Conservation (phyloP, 1,139 yeast species). For the Candida tropicalis region DNA sequence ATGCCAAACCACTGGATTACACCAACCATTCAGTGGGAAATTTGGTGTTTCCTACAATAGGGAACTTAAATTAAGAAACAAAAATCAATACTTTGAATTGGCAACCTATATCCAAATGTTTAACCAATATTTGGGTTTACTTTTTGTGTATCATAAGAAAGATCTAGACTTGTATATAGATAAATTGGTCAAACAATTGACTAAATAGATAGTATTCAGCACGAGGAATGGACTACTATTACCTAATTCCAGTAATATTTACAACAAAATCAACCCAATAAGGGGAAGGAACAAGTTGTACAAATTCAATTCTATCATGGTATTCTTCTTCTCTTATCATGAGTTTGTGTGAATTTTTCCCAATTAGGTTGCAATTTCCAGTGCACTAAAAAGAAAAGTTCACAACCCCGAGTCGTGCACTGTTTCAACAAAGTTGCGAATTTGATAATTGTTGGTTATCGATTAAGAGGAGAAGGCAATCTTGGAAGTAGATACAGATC, state of each 20-base stretch:
- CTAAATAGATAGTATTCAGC: background rate
- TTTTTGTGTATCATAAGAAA: conserved; percentile 15
- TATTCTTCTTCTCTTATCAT: too few species aligned
- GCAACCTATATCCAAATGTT: conserved; percentile 19
- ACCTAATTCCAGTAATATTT: background rate
- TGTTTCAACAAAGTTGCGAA: background rate
- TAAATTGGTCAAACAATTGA: background rate
- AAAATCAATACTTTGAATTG: conserved; percentile 20
- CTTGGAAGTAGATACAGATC: background rate
- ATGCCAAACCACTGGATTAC: conserved; percentile 12
- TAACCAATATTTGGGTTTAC: conserved; percentile 26
- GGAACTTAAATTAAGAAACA: conserved; percentile 12
- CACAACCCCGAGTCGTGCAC: background rate
- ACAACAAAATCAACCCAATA: too few species aligned
- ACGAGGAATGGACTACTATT: background rate
- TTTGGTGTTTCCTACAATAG: conserved; percentile 14
- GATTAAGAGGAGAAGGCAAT: background rate
- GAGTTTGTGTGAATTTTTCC: conserved; percentile 1
- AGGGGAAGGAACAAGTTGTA: too few species aligned
- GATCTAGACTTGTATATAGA: conserved; percentile 13
- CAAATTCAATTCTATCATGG: too few species aligned
- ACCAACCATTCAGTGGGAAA: conserved; percentile 13
- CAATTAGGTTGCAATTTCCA: conserved; percentile 4
- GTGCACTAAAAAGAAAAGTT: background rate
- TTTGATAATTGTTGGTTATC: background rate